These are phyloP conservation scores for Daucus carota DNA, from an alignment of 129 eudicot genomes.

Conservation along the genomic window DNA sequence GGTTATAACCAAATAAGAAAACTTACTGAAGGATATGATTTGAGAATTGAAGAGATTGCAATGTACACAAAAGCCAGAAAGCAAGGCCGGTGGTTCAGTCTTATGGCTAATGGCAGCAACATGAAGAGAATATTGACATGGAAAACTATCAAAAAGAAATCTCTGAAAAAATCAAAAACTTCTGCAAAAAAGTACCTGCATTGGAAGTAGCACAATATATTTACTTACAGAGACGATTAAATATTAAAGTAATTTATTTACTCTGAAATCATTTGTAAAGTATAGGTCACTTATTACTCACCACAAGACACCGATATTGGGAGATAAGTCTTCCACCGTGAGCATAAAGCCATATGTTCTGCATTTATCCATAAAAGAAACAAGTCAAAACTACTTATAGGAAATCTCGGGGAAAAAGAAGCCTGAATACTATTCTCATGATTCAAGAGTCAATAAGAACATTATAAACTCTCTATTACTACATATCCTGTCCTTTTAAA, in stretches of 20 bases:
- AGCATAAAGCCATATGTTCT: slow-evolving; percentile 93
- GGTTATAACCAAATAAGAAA: no score
- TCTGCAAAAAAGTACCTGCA: slow-evolving; percentile 99
- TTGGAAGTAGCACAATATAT: slow-evolving; percentile 7
- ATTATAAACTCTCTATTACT: not conserved
- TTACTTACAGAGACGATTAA: slow-evolving; percentile 1
- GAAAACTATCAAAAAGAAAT: slow-evolving; percentile 78
- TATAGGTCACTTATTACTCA: slow-evolving; percentile 26
- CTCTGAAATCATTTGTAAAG: slow-evolving; percentile 5
- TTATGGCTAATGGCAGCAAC: slow-evolving; percentile 87
- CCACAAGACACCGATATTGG: slow-evolving; percentile 95
- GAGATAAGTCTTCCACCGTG: slow-evolving; percentile 81
- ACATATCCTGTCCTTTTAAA: not conserved
- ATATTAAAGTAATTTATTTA: slow-evolving; percentile 1
- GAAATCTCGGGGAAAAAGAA: not conserved
- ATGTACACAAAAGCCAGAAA: slow-evolving; percentile 84
- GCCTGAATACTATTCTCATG: not conserved
- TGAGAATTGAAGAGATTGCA: slow-evolving; percentile 79
- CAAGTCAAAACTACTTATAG: not conserved
- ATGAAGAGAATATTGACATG: slow-evolving; percentile 84
- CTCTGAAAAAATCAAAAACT: slow-evolving; percentile 90
- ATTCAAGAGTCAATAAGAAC: not conserved
- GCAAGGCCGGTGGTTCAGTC: slow-evolving; percentile 80
- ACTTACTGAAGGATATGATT: slow-evolving; percentile 92
- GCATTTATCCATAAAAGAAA: slow-evolving; percentile 28